A percentile compares a stretch with the other conserved stretches of the same genome.
Conservation (phyloP, 345 rosid genomes). For the Euphorbia tirucalli region DNA sequence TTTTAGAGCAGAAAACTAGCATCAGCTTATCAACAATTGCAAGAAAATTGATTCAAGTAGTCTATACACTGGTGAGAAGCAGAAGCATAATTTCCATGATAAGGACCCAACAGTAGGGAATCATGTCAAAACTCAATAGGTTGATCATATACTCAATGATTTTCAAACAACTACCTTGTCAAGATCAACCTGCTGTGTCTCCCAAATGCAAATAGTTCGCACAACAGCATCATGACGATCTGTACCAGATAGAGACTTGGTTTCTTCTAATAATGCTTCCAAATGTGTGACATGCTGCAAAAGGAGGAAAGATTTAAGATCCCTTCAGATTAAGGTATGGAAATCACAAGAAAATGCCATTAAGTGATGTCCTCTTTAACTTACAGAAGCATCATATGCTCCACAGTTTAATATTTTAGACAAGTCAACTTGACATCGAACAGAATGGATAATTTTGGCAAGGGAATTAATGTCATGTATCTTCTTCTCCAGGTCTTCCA, state of each 20-base stretch:
- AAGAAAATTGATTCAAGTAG: neutral
- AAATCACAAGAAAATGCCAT: neutral
- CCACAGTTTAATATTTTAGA: conserved; percentile 58
- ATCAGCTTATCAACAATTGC: neutral
- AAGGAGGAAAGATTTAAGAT: conserved; percentile 4
- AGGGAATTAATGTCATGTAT: conserved; percentile 74
- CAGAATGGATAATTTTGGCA: conserved; percentile 63
- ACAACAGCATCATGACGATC: conserved; percentile 78
- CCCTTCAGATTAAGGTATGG: conserved; percentile 19
- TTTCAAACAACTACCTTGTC: conserved; percentile 56
- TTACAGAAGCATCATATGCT: conserved; percentile 86
- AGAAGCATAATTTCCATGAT: neutral
- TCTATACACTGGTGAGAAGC: conserved; percentile 1
- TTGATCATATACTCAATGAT: conserved; percentile 7
- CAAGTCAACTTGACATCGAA: conserved; percentile 78
- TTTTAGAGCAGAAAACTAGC: neutral
- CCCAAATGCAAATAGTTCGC: conserved; percentile 70
- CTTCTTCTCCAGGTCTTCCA: conserved; percentile 73
- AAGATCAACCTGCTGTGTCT: conserved; percentile 53
- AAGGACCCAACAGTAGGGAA: conserved; percentile 11
- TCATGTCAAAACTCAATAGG: neutral
- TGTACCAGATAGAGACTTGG: conserved; percentile 48
- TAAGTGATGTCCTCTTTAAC: conserved; percentile 22
- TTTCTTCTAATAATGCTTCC: conserved; percentile 65
- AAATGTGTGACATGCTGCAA: conserved; percentile 61